Conservation (phyloP, 768 basidiomycete species). For the Macrolepiota fuliginosa region DNA sequence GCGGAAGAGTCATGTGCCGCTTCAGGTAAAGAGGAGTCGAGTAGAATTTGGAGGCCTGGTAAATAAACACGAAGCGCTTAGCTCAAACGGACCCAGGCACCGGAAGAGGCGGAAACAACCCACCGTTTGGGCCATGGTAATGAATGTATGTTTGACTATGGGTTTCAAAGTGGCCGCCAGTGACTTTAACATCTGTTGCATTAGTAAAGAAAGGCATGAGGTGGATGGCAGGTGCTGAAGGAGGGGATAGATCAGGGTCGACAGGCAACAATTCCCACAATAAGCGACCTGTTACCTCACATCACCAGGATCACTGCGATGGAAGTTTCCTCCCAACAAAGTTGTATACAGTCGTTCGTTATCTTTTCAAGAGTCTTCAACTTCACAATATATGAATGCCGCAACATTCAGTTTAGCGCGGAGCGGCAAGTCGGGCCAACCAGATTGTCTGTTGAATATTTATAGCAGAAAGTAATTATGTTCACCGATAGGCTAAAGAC, state of each 20-base stretch:
- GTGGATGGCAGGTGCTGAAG: not conserved
- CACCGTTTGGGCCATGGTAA: not conserved
- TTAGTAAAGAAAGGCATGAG: conserved; percentile 3
- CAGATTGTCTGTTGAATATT: too few relatives aligned
- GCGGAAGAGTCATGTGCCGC: conserved; percentile 5
- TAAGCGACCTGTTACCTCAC: too few relatives aligned
- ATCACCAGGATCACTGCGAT: too few relatives aligned
- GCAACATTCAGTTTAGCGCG: too few relatives aligned
- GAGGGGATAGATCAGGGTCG: not conserved
- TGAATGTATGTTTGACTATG: not conserved
- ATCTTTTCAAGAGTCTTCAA: too few relatives aligned
- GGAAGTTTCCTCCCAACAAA: too few relatives aligned
- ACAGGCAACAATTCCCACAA: not conserved
- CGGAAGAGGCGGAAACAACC: not conserved
- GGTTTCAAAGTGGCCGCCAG: not conserved
- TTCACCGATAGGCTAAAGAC: too few relatives aligned
- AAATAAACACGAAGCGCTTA: not conserved
- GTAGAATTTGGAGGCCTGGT: not conserved
- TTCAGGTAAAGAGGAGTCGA: not conserved
- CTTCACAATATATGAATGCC: too few relatives aligned
- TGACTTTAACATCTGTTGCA: not conserved
- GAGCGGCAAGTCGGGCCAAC: too few relatives aligned
- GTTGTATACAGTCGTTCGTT: too few relatives aligned
- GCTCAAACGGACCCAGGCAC: not conserved
- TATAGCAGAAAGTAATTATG: too few relatives aligned